Conservation (phyloP, 208 protist genomes). For the Tritrichomonas musculus region DNA sequence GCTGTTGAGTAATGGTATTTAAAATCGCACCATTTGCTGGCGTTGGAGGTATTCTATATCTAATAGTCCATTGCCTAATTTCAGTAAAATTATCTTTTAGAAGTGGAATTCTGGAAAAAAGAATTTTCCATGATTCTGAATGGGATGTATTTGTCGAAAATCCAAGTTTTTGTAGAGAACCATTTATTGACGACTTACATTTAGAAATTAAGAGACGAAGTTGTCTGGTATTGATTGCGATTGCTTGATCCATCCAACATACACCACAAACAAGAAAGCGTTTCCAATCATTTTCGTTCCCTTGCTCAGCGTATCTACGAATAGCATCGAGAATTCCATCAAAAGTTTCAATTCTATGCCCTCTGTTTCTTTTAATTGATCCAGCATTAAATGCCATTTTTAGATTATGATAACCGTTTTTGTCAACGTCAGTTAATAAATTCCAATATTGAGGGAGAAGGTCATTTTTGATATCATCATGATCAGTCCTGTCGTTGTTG, state of each 20-base stretch:
- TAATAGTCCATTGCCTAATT: slow-evolving; percentile 5
- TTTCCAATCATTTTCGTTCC: slow-evolving; percentile 10
- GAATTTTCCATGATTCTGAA: slow-evolving; percentile 27
- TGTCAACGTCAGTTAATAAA: neutral
- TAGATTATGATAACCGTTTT: neutral
- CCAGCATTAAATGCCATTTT: neutral
- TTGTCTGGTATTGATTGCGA: slow-evolving; percentile 18
- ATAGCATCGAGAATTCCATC: slow-evolving; percentile 10
- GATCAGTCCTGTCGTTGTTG: no score
- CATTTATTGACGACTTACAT: slow-evolving; percentile 9
- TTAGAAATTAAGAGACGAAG: neutral
- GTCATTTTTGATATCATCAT: no score
- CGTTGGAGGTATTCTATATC: neutral
- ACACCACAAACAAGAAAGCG: neutral
- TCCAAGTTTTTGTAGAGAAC: neutral
- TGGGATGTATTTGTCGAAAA: neutral
- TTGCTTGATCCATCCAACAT: slow-evolving; percentile 31
- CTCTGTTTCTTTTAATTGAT: neutral
- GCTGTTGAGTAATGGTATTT: no score
- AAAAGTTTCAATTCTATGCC: neutral
- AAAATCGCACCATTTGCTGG: no score
- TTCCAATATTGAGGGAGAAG: slow-evolving; percentile 6
- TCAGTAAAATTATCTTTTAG: slow-evolving; percentile 20
- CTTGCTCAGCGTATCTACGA: neutral
- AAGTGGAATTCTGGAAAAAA: neutral